phyloP scores from a whole-genome alignment of 306 rosid species.

The Castanea mollissima region DNA sequence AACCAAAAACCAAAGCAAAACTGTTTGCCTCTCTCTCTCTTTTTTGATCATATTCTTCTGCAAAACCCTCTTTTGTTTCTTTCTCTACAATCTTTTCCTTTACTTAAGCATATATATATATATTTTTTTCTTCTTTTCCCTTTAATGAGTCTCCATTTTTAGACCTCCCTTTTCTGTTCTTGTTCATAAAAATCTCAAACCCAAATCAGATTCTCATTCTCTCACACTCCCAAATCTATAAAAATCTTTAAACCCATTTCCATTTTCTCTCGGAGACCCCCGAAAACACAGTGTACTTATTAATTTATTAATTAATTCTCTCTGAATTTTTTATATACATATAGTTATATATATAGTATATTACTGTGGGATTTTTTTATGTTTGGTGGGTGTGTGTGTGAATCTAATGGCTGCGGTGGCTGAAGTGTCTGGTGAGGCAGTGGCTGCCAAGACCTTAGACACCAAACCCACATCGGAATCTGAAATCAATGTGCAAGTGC shows the following conservation, averaged over 20 bases:
- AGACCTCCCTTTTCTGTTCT: background rate
- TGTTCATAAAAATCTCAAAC: background rate
- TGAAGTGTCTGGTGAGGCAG: constrained; percentile 70
- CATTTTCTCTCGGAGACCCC: background rate
- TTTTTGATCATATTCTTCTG: constrained; percentile 29
- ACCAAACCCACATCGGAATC: constrained; percentile 53
- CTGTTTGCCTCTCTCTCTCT: constrained; percentile 18
- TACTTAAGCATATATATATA: background rate
- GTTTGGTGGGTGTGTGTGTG: constrained; percentile 33
- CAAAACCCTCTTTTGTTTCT: constrained; percentile 40
- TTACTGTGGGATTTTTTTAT: constrained; percentile 16
- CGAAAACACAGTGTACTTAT: background rate
- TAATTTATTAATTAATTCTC: constrained; percentile 12
- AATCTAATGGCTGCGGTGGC: constrained; percentile 89
- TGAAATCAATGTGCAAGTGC: constrained; percentile 78
- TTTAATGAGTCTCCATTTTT: constrained; percentile 10
- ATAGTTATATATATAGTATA: background rate
- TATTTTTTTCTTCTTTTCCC: background rate
- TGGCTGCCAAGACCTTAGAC: constrained; percentile 68
- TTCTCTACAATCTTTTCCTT: constrained; percentile 13
- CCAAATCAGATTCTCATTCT: constrained; percentile 19
- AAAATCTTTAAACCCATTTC: constrained; percentile 17
- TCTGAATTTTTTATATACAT: background rate
- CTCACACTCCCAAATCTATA: constrained; percentile 17
- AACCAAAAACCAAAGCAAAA: constrained; percentile 1